phyloP scores from a whole-genome alignment of 75 land plant species.

The Cupressus sempervirens region DNA sequence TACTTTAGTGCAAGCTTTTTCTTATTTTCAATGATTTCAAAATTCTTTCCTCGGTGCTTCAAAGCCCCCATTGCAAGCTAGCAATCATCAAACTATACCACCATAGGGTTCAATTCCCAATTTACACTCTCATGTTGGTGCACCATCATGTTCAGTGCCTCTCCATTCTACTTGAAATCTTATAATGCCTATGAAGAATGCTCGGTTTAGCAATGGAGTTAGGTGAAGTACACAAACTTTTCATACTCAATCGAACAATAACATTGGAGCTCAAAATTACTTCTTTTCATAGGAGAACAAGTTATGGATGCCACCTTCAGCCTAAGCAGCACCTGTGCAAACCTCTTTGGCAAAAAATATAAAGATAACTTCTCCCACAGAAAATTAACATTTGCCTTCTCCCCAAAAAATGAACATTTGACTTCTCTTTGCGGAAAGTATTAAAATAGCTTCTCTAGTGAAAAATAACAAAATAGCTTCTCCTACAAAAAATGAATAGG shows the following conservation, averaged over 20 bases:
- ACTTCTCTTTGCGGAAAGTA: too few relatives aligned
- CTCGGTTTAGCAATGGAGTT: neutral
- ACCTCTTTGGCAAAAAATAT: too few relatives aligned
- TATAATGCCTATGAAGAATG: neutral
- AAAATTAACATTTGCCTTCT: too few relatives aligned
- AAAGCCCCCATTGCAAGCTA: neutral
- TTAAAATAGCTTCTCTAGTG: too few relatives aligned
- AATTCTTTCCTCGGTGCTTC: neutral
- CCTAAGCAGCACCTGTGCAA: too few relatives aligned
- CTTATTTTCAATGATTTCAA: neutral
- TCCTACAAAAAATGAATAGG: too few relatives aligned
- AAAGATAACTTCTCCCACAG: too few relatives aligned
- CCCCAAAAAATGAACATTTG: too few relatives aligned
- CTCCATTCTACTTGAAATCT: neutral
- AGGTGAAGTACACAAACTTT: neutral
- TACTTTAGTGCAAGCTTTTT: neutral
- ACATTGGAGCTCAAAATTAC: neutral
- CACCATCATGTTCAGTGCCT: neutral
- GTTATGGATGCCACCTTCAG: too few relatives aligned
- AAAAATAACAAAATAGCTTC: too few relatives aligned
- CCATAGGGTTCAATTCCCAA: neutral
- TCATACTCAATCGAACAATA: neutral
- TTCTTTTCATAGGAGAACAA: too few relatives aligned
- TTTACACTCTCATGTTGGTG: neutral
- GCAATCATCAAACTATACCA: neutral